Base-by-base conservation (phyloP, 78 protist genomes). In the Dictyostelium citrinum region DNA sequence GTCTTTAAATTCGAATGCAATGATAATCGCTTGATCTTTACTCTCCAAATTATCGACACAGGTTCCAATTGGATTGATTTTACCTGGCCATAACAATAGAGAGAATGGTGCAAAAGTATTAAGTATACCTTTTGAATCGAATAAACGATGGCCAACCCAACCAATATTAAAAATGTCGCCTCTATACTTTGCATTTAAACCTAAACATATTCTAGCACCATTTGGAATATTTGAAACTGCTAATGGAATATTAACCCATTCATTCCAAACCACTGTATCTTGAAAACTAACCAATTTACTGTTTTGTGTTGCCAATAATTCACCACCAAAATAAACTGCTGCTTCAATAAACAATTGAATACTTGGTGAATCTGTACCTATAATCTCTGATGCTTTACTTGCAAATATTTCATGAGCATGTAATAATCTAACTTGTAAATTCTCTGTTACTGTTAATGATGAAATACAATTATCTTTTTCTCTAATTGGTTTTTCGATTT, bases 211-310 rank as follows among this genome's bases (percentile, higher is more conserved):
- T 20, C 93, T 31, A 9, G 93, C 31, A 17, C 93, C 93, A 35
- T 51, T 39, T 43, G 93, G 93, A 33, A 88, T 79, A 7, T 14
- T 29, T 17, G 85, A 41, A 17, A 88, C 33, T 43, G 93, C 35
- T 8, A 78, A 27, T 9, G 93, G 93, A 5, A 88, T 29, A 20
- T 67, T 68, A 6, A 88, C 35, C 93, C 93, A 88, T 74, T 88
- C 93, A 67, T 88, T 88, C 93, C 93, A 88, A 43, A 88, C 93
- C 0, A 88, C 85, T 29, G 93, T 88, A n/a, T 88, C 93, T 55
- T 78, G 85, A 29, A 45, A 88, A 24, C 43, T 22, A 11, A 88
- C 70, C 3, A 17, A 22, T 17, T 55, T 79, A n/a, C 71, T 61
- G 24, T 27, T 68, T 22, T 24, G 75, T 5, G 70, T 33, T 35